Evolutionary conservation across 2,329 filamentous ascomycete genomes (phyloP), one percentile per base, ranked within the genome.

Genomic region (Arthrobotrys conoides): DNA sequence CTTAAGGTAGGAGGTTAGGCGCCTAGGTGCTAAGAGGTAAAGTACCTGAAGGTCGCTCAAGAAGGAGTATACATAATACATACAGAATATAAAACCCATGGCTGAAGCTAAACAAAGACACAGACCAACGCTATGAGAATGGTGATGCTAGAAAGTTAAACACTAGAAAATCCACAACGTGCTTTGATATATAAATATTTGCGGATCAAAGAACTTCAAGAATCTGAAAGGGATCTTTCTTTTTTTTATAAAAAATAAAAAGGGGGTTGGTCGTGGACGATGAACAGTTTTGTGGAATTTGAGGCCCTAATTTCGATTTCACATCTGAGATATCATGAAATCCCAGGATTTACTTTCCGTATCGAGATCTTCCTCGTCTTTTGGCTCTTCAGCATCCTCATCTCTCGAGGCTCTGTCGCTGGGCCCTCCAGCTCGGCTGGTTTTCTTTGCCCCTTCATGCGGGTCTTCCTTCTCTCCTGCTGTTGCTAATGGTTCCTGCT

Each of bases 291-390:
- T 12, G 5, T 18, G 18, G 9, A 3, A 10, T 59, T 20, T 5
- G 2, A 9, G 8, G 33, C 18, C 22, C n/a, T 12, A 14, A 22
- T 24, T 65, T n/a, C 24, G 20, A 49, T 53, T 36, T 30, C 36
- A 27, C 75, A 79, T 79, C n/a, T 79, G 76, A 10, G 76, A 79
- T 9, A 79, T 41, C 70, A 79, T 79, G 18, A 79, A 79, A 38
- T 79, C 76, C 76, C 76, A 79, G 1, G 69, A 73, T 65, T 71
- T 79, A 20, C 70, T 59, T 48, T 79, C 76, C 1, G 69, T 53
- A 46, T 73, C 76, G 4, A 79, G 38, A n/a, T 55, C 48, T 10
- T 79, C 65, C 12, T 70, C 48, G 22, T 70, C 59, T 2, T 66
- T 38, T 20, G 33, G 5, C 1, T 48, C 33, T n/a, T 78, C 33